Evolutionary conservation across 768 basidiomycete genomes (phyloP).

Genomic region (Suillus lakei): DNA sequence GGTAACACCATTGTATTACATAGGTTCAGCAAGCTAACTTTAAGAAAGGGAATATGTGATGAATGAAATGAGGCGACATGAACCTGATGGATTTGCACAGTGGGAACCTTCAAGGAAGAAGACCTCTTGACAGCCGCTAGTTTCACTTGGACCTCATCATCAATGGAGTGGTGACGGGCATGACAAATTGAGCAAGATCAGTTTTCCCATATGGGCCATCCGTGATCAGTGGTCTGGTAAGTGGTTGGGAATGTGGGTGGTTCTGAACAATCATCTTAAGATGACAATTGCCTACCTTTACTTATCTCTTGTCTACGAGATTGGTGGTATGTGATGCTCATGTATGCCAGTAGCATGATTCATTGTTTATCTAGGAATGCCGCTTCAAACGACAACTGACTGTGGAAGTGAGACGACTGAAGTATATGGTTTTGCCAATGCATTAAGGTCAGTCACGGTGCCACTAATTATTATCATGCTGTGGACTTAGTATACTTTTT

Average conservation of each 20-base stretch:
- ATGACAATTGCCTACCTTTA: conserved; percentile 33
- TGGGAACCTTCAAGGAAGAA: conserved; percentile 34
- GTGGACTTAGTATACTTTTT: no score
- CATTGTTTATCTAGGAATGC: conserved; percentile 28
- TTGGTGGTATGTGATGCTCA: not conserved
- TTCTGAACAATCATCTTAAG: conserved; percentile 22
- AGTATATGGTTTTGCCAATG: conserved; percentile 32
- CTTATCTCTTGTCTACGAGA: conserved; percentile 10
- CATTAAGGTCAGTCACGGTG: conserved; percentile 20
- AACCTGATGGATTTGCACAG: conserved; percentile 27
- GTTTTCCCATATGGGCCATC: conserved; percentile 38
- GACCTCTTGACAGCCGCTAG: conserved; percentile 18
- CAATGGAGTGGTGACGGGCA: conserved; percentile 42
- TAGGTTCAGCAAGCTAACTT: not conserved
- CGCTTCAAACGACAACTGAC: conserved; percentile 37
- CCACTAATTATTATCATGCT: not conserved
- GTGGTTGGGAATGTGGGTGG: conserved; percentile 3
- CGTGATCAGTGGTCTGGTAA: conserved; percentile 19
- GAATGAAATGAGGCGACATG: conserved; percentile 24
- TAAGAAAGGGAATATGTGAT: conserved; percentile 17
- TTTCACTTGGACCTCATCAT: conserved; percentile 32
- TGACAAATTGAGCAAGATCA: conserved; percentile 35
- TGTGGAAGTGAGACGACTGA: conserved; percentile 34
- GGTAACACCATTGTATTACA: conserved; percentile 6
- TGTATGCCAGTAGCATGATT: not conserved